Base-by-base conservation (phyloP, 148 eudicot genomes). In the Spergularia marina region DNA sequence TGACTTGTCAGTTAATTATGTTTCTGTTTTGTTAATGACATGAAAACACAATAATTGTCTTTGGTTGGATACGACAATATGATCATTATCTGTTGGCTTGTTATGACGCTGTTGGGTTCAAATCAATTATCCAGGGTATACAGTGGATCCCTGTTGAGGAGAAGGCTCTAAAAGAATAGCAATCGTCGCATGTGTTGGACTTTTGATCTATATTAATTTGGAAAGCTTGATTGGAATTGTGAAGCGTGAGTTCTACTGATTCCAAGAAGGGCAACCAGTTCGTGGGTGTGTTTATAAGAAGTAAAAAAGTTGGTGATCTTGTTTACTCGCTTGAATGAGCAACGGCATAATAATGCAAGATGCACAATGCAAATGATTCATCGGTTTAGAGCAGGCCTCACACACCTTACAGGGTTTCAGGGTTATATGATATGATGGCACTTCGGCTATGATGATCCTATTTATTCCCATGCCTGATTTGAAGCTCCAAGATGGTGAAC, bases 131-230 rank as follows among this genome's bases (percentile, higher is more conserved):
- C 55, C 76, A 80, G 83, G 83, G 83, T 65, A 39, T 65, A 34
- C 68, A 65, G n/a, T 80, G 79, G 83, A 18, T 80, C 53, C 70
- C 83, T 18, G 16, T 23, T 65, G 79, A 59, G 79, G 76, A 71
- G 65, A 57, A 64, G 69, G 73, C 67, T 58, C 39, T 71, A 67
- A 71, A 78, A 53, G 71, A 76, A 71, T 76, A 65, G 52, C 53
- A 18, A 14, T 3, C 41, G 2, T 44, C 51, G 53, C 65, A 10
- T 75, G 70, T 41, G 10, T 23, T 57, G 16, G 18, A 34, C 5
- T 18, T 49, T 25, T 10, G 41, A 39, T 57, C 64, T 51, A 52
- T 11, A 18, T 76, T 13, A 15, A 15, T 73, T 65, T 7, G 53
- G 51, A 70, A 70, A 64, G 70, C 78, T 63, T 7, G 60, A 59